Evolutionary conservation across 495 filamentous ascomycete genomes (phyloP), one percentile per base, ranked within the genome.

Genomic region (Aspergillus egyptiacus): DNA sequence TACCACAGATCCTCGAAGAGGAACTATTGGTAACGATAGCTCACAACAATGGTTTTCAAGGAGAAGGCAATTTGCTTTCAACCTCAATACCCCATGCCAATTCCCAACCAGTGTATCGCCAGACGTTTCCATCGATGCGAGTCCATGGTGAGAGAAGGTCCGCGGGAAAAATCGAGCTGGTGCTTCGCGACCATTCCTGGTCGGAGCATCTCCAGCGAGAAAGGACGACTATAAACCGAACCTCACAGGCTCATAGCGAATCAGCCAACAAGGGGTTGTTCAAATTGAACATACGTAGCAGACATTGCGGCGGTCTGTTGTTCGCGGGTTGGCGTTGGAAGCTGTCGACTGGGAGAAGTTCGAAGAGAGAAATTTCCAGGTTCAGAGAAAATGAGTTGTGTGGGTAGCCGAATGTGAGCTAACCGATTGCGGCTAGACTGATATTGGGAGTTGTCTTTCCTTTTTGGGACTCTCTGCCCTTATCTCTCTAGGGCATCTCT

Each of bases 101-200:
- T 68, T 78, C 72, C 49, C 50, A 46, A 75, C 55, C 60, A 74
- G 72, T 64, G 60, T 62, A 54, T 37, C 68, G 25, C 66, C 62
- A 54, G 67, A 70, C 69, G 68, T 14, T 15, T 50, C 20, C 32
- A 27, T 54, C 49, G 50, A 68, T 58, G 63, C 51, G 53, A 66
- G 52, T 48, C 31, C 51, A 49, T 57, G 55, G 58, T 48, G 43
- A 40, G 47, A 62, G 70, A 73, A 74, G 72, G 70, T 66, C n/a
- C 62, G 61, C 61, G 65, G 76, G 86, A 89, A 75, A 66, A 65
- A 87, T 89, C 86, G 85, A 90, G 85, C 87, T 89, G 85, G 83
- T 73, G 71, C 78, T 69, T 58, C 71, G 65, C 72, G 68, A 70
- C 61, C 60, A 48, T 53, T 54, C 53, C 51, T 48, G 57, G 55